phyloP scores from a whole-genome alignment of 2,329 filamentous ascomycete genomes.

The Fusarium floridanum region DNA sequence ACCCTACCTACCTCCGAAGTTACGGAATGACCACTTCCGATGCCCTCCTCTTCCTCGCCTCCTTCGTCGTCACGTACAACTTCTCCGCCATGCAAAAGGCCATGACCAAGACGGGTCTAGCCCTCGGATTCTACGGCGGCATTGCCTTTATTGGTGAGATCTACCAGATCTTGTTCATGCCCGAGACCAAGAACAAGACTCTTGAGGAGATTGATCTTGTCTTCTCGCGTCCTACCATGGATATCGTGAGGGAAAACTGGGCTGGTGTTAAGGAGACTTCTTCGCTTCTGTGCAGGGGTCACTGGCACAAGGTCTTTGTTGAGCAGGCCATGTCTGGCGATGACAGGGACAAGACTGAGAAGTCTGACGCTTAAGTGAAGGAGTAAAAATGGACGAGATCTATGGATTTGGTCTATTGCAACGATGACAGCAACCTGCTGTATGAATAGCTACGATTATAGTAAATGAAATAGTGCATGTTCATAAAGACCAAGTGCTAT shows the following conservation, averaged over 20 bases:
- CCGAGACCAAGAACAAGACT: constrained; percentile 76
- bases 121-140: constrained; percentile 80
- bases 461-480: background rate
- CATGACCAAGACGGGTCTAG: constrained; percentile 75
- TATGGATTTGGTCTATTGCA: background rate
- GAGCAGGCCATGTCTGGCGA: constrained; percentile 38
- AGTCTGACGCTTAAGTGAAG: constrained; percentile 14
- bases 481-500: background rate
- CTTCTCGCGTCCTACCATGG: constrained; percentile 72
- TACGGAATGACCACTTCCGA: constrained; percentile 82
- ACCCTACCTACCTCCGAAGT: constrained; percentile 77
- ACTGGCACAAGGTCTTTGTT: constrained; percentile 43
- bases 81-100: constrained; percentile 77
- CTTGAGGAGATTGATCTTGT: constrained; percentile 80
- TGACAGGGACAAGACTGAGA: constrained; percentile 15
- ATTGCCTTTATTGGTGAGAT: constrained; percentile 78
- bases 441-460: background rate
- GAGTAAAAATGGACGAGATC: background rate
- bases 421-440: background rate
- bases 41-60: constrained; percentile 76
- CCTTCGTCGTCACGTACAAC: constrained; percentile 82
- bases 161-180: constrained; percentile 82
- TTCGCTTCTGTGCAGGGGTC: constrained; percentile 37
- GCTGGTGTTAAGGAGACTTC: constrained; percentile 50
- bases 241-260: constrained; percentile 72